Evolutionary conservation across 768 basidiomycete species (phyloP).

Genomic region (Mycena olivaceomarginata): DNA sequence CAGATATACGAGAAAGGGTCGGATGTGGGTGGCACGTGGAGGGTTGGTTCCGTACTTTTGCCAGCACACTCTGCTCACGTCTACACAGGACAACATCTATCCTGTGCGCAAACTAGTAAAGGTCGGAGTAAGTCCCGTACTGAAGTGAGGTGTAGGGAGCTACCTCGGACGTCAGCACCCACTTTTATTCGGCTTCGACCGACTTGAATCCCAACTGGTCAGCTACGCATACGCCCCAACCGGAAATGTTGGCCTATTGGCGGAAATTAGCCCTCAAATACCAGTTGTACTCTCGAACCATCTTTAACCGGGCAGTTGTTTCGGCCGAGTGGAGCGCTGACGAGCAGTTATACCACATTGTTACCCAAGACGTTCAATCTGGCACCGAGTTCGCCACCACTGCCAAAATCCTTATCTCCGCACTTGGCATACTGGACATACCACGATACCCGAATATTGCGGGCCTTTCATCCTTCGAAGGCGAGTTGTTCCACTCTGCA

Average conservation of each 20-base stretch:
- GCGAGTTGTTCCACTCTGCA: slow-evolving; percentile 72
- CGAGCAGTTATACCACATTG: slow-evolving; percentile 54
- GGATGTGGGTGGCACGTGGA: slow-evolving; percentile 74
- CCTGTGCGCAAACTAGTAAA: slow-evolving; percentile 55
- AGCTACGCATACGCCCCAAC: slow-evolving; percentile 60
- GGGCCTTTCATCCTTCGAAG: slow-evolving; percentile 64
- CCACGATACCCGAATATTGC: slow-evolving; percentile 61
- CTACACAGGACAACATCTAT: slow-evolving; percentile 71
- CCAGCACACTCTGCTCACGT: background rate
- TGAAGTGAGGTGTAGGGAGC: slow-evolving; percentile 53
- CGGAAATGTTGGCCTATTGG: slow-evolving; percentile 67
- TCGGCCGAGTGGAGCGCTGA: slow-evolving; percentile 65
- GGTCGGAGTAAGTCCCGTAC: slow-evolving; percentile 26
- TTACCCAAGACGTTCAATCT: slow-evolving; percentile 52
- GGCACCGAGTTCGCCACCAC: slow-evolving; percentile 52
- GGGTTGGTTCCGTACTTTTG: slow-evolving; percentile 59
- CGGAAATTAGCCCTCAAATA: slow-evolving; percentile 63
- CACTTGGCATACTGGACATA: slow-evolving; percentile 67
- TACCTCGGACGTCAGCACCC: slow-evolving; percentile 63
- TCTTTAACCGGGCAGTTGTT: slow-evolving; percentile 66
- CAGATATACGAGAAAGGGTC: slow-evolving; percentile 72
- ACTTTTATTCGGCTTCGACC: slow-evolving; percentile 67
- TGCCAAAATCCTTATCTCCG: slow-evolving; percentile 72
- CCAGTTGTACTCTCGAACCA: slow-evolving; percentile 60
- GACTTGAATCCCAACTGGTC: slow-evolving; percentile 69